Percentiles rank a stretch among this genome's conserved stretches.
Conservation (phyloP, 164 flowering plant genomes). For the Piper longum region DNA sequence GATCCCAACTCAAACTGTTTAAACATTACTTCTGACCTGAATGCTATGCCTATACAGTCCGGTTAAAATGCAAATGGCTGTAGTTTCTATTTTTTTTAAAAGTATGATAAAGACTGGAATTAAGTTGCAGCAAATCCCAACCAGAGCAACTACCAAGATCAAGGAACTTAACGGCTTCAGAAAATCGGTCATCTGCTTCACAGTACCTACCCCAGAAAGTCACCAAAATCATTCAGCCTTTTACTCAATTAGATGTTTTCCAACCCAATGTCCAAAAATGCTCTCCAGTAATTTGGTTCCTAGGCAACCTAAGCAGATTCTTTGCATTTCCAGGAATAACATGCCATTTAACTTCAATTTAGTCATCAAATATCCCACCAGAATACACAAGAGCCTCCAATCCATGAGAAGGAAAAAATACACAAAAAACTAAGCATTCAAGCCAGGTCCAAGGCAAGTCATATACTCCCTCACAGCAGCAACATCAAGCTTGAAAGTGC, state of each 20-base stretch:
- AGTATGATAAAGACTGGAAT: neutral
- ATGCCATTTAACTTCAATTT: too few relatives aligned
- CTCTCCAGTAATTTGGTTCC: neutral
- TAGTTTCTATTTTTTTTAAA: neutral
- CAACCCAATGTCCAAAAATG: neutral
- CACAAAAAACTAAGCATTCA: too few relatives aligned
- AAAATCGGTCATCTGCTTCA: slow-evolving; percentile 69
- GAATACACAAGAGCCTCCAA: neutral
- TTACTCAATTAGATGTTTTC: neutral
- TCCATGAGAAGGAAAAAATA: too few relatives aligned
- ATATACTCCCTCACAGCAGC: slow-evolving; percentile 87
- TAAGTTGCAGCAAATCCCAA: slow-evolving; percentile 92
- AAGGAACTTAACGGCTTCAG: slow-evolving; percentile 72
- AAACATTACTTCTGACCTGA: neutral
- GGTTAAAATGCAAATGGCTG: neutral
- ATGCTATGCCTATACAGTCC: neutral
- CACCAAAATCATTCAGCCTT: neutral
- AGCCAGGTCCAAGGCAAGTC: neutral
- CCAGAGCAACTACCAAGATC: slow-evolving; percentile 87
- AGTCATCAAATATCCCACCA: neutral
- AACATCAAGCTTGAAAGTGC: slow-evolving; percentile 75
- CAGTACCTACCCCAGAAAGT: slow-evolving; percentile 44
- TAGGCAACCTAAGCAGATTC: too few relatives aligned
- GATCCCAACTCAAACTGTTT: neutral
- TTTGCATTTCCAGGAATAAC: too few relatives aligned